These are phyloP conservation scores for Chalciporus sphaerocephalus DNA, from an alignment of 768 basidiomycete genomes.

Conservation along the genomic window DNA sequence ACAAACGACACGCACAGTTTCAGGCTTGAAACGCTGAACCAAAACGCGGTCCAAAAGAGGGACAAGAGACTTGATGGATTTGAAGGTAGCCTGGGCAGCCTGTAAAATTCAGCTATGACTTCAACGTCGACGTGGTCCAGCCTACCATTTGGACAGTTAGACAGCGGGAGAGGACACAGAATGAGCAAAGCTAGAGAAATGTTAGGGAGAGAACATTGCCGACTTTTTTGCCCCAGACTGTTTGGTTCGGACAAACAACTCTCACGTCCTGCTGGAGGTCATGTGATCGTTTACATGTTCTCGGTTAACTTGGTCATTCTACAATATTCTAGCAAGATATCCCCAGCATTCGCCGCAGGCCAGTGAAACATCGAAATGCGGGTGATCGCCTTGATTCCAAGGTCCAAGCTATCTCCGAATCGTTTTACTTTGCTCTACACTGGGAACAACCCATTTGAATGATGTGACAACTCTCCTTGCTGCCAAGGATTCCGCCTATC, in stretches of 20 bases:
- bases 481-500: background rate
- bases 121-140: background rate
- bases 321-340: background rate
- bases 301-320: no score
- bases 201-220: conserved; percentile 6
- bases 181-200: conserved; percentile 27
- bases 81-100: conserved; percentile 92
- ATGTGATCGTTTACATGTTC: conserved; percentile 17
- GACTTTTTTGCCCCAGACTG: conserved; percentile 19
- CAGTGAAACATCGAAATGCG: no score
- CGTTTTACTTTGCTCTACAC: background rate
- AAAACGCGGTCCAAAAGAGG: conserved; percentile 95
- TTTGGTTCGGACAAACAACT: conserved; percentile 30
- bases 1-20: conserved; percentile 64
- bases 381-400: background rate
- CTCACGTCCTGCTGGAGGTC: conserved; percentile 8
- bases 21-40: conserved; percentile 95
- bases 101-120: conserved; percentile 24
- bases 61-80: conserved; percentile 83
- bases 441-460: background rate
- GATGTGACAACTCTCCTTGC: conserved; percentile 5
- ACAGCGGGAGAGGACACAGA: conserved; percentile 10
- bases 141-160: conserved; percentile 27
- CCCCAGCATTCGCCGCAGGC: no score
- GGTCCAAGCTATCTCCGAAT: background rate